Percentiles rank a stretch among this genome's conserved stretches.
Conservation (phyloP, 225 moss, liverwort and hornwort species). For the Antitrichia curtipendula region DNA sequence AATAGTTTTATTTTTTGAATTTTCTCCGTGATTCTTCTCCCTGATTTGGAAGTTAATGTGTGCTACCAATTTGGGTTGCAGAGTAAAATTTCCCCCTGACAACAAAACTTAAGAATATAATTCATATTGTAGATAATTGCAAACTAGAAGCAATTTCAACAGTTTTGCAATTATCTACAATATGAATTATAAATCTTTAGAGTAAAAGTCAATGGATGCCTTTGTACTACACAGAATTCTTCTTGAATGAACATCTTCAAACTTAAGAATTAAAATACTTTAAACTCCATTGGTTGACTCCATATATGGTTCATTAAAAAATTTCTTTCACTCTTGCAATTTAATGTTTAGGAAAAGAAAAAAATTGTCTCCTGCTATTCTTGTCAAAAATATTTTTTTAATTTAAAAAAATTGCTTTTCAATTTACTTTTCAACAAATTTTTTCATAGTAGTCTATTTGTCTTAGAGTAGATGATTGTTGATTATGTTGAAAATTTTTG, state of each 20-base stretch:
- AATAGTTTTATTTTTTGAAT: background rate
- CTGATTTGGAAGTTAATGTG: background rate
- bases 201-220: background rate
- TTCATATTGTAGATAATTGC: background rate
- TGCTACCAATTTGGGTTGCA: background rate
- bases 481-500: background rate
- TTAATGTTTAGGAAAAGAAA: background rate
- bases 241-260: background rate
- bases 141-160: background rate
- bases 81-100: background rate
- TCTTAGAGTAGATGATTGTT: background rate
- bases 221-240: background rate
- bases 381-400: no score
- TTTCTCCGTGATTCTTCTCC: background rate
- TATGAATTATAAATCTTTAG: no score
- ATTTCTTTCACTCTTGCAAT: background rate
- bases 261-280: background rate
- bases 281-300: background rate
- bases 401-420: background rate
- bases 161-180: no score
- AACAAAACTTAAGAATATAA: background rate
- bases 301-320: background rate
- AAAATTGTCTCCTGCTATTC: accelerated
- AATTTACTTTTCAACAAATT: background rate
- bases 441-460: background rate